phyloP scores from a whole-genome alignment of 768 basidiomycete species.

The Lactarius pseudohatsudake region DNA sequence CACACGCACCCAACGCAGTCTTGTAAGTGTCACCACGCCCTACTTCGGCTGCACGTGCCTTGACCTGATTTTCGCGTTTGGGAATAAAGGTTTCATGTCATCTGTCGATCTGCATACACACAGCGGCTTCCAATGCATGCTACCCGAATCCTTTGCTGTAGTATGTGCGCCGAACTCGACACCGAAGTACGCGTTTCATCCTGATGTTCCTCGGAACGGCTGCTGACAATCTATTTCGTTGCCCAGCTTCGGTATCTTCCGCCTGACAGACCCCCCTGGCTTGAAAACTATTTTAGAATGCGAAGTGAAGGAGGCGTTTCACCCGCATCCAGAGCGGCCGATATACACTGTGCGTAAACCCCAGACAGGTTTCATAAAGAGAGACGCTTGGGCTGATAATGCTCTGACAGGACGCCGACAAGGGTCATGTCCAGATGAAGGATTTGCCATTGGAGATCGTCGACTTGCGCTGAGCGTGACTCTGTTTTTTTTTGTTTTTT shows the following conservation, averaged over 20 bases:
- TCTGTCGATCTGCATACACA: slow-evolving; percentile 93
- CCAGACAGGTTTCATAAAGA: background rate
- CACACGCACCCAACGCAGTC: slow-evolving; percentile 91
- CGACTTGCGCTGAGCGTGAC: slow-evolving; percentile 55
- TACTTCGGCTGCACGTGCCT: background rate
- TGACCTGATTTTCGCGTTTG: slow-evolving; percentile 15
- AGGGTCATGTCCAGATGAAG: slow-evolving; percentile 79
- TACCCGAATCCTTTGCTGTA: slow-evolving; percentile 90
- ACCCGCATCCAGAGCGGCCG: slow-evolving; percentile 79
- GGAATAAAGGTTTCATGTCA: slow-evolving; percentile 77
- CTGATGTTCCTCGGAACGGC: background rate
- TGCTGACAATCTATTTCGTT: background rate
- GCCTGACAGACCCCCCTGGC: slow-evolving; percentile 85
- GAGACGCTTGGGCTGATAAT: background rate
- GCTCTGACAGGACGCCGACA: slow-evolving; percentile 68
- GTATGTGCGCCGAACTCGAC: slow-evolving; percentile 82
- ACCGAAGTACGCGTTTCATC: slow-evolving; percentile 56
- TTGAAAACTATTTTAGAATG: slow-evolving; percentile 70
- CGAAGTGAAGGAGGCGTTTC: slow-evolving; percentile 71
- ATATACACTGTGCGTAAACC: slow-evolving; percentile 74
- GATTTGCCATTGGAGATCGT: slow-evolving; percentile 76
- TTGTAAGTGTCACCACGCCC: slow-evolving; percentile 47
- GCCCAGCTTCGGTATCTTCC: slow-evolving; percentile 80
- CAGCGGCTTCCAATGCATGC: slow-evolving; percentile 83
- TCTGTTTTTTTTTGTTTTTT: background rate